Evolutionary conservation across 2,329 filamentous ascomycete species (phyloP).

Genomic region (Sarocladium kiliense): DNA sequence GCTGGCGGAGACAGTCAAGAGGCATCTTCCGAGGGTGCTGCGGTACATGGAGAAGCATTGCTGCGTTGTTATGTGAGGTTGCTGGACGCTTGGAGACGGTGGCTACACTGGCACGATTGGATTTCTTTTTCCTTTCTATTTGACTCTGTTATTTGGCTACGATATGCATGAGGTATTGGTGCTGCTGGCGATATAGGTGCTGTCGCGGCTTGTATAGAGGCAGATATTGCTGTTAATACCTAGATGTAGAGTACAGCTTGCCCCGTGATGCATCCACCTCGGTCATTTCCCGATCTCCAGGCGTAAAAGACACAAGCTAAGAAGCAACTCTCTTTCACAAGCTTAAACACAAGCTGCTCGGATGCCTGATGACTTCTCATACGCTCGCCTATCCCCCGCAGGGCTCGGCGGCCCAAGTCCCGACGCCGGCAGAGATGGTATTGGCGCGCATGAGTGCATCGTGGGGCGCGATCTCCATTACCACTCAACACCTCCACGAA

Average conservation of each 20-base stretch:
- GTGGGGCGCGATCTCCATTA: not conserved
- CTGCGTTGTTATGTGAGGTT: conserved; percentile 67
- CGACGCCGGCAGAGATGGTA: not conserved
- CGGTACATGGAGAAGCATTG: conserved; percentile 63
- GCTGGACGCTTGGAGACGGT: not conserved
- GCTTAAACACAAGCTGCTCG: not conserved
- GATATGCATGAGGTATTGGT: not conserved
- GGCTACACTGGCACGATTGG: not conserved
- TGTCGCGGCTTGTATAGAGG: too few species aligned
- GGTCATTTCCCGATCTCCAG: too few species aligned
- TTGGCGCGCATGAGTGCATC: conserved; percentile 5
- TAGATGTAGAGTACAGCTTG: too few species aligned
- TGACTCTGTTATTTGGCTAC: not conserved
- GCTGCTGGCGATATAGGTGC: not conserved
- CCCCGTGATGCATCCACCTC: not conserved
- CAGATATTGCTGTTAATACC: not conserved
- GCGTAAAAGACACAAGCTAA: too few species aligned
- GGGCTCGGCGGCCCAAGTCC: not conserved
- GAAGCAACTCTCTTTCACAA: too few species aligned
- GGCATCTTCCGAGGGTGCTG: conserved; percentile 54
- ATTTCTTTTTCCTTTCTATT: not conserved
- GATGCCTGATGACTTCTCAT: too few species aligned
- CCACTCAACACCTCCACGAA: not conserved
- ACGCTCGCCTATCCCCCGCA: not conserved
- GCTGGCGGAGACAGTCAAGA: conserved; percentile 54